Evolutionary conservation across 495 filamentous ascomycete species (phyloP), one percentile per base, ranked within the genome.

Genomic region (Aspergillus ellipticus): DNA sequence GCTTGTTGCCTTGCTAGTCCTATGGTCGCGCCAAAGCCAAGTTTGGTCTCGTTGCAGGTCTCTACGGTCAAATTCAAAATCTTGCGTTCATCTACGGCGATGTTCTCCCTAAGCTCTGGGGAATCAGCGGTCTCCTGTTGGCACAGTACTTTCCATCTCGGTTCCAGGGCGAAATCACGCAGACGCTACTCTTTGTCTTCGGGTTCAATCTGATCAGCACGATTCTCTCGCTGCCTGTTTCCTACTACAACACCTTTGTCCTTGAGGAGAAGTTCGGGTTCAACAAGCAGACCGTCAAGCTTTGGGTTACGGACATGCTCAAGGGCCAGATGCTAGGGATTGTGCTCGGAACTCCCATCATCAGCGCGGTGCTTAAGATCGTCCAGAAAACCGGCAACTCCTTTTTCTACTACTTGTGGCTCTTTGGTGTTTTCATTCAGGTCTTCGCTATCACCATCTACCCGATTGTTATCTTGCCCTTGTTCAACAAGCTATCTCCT

Each of bases 401-500:
- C 68, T 98, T 97, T 79, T 97, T 96, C 81, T 95, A 92, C 76
- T 98, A 96, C 65, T 84, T 97, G 57, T 98, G 92, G 92, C 71
- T 96, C 42, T 97, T 97, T 64, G 87, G 85, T 55, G 81, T 96
- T 54, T 84, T 82, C 45, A 81, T 97, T 29, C 92, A 96, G 75
- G 78, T 96, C 57, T 91, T 94, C 69, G 90, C 89, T 71, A 96
- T 97, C 56, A 96, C 94, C 41, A 88, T 96, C 71, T 97, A 97
- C 72, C 94, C 94, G 0, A 90, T 97, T 58, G 83, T 85, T 52
- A 98, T 98, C 63, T 77, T 97, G 55, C 94, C 94, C 2, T 74
- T 97, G 57, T 98, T 98, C 84, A 98, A 98, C 82, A 97, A 97
- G 78, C 83, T 98, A 49, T 94, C 92, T 20, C 94, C 94, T 16